A percentile compares a stretch with the other conserved stretches of the same genome.
Evolutionary conservation across 2,329 filamentous ascomycete species (phyloP).

Genomic region (Exserohilum turcica): DNA sequence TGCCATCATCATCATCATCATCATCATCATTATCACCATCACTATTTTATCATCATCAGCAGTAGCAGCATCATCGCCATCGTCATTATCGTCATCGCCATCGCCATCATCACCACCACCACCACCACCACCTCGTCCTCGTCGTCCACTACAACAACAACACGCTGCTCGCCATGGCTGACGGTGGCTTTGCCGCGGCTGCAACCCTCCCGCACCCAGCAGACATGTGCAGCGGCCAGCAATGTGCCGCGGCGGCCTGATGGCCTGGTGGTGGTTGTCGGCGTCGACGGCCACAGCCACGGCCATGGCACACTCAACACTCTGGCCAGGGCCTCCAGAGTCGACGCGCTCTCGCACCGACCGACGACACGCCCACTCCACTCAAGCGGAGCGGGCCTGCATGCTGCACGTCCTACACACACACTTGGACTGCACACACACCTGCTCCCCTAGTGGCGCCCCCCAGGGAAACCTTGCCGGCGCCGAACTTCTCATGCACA

Average conservation of each 20-base stretch:
- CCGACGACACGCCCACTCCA: constrained; percentile 23
- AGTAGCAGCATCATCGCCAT: no score
- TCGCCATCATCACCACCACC: no score
- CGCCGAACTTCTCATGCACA: constrained; percentile 34
- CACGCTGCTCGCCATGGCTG: no score
- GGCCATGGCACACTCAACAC: neutral
- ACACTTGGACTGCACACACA: no score
- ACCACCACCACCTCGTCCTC: no score
- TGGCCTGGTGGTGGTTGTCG: no score
- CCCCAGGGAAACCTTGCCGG: constrained; percentile 26
- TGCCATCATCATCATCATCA: no score
- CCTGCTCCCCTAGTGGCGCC: constrained; percentile 9
- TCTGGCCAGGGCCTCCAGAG: neutral
- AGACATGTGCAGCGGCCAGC: neutral
- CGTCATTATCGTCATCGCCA: no score
- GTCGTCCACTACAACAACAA: no score
- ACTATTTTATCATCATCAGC: no score
- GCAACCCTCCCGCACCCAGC: neutral
- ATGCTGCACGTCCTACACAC: constrained; percentile 32
- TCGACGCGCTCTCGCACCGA: constrained; percentile 15
- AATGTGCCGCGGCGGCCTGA: no score
- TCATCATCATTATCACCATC: no score
- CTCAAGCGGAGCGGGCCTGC: constrained; percentile 38
- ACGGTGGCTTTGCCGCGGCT: neutral
- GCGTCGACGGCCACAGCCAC: neutral